phyloP scores from a whole-genome alignment of 441 rosid species.

The Raphanus hybrid region DNA sequence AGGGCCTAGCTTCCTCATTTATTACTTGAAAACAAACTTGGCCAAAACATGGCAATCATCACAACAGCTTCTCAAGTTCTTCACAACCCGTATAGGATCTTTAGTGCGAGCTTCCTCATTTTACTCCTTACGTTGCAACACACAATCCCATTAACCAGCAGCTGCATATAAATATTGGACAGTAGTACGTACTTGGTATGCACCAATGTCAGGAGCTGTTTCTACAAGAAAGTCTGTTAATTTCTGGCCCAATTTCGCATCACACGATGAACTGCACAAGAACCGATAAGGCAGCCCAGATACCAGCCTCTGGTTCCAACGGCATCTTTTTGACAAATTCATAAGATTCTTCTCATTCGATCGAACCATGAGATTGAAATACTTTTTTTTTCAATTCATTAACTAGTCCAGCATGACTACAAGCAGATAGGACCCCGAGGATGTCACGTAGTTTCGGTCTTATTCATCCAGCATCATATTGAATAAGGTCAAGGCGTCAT shows the following conservation, averaged over 20 bases:
- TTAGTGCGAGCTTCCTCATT: constrained; percentile 46
- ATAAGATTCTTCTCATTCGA: constrained; percentile 45
- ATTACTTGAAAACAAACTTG: too few relatives aligned
- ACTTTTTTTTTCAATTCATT: constrained; percentile 40
- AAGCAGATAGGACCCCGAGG: constrained; percentile 51
- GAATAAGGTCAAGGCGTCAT: constrained; percentile 47
- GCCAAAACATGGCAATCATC: too few relatives aligned
- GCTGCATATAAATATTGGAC: constrained; percentile 51
- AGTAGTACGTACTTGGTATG: constrained; percentile 45
- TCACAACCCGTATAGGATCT: too few relatives aligned
- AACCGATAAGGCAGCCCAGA: constrained; percentile 53
- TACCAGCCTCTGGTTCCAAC: constrained; percentile 7
- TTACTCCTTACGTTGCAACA: constrained; percentile 47
- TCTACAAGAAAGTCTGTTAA: constrained; percentile 48
- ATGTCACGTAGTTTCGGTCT: constrained; percentile 47
- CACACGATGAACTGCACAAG: constrained; percentile 47
- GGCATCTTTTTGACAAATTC: constrained; percentile 49
- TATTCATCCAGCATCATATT: constrained; percentile 40
- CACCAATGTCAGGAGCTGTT: constrained; percentile 49
- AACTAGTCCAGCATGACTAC: constrained; percentile 54
- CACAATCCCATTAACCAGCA: constrained; percentile 52
- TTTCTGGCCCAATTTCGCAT: constrained; percentile 46
- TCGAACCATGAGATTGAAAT: constrained; percentile 39
- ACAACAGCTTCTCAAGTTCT: too few relatives aligned
- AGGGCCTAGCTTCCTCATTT: too few relatives aligned